These are phyloP conservation scores for Cutaneotrichosporon daszewskae DNA, from an alignment of 1,284 basidiomycete genomes.

Conservation along the genomic window DNA sequence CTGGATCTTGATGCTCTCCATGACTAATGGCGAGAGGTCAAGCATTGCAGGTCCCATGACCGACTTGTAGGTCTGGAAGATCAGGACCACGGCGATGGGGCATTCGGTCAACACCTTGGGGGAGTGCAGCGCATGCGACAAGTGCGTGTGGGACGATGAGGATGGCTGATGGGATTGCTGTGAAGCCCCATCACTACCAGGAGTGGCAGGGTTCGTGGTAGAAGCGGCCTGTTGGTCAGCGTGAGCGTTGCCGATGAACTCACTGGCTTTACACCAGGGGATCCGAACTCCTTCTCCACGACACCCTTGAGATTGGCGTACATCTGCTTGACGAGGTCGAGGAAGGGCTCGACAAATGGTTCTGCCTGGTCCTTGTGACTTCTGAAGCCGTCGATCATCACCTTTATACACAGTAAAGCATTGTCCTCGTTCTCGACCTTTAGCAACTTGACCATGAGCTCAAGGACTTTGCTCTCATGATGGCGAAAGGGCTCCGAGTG, in stretches of 20 bases:
- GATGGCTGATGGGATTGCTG: constrained; percentile 15
- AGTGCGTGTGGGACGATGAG: constrained; percentile 12
- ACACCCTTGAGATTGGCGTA: constrained; percentile 71
- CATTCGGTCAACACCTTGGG: constrained; percentile 96
- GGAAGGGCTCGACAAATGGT: constrained; percentile 72
- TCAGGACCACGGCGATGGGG: constrained; percentile 85
- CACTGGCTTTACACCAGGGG: constrained; percentile 23
- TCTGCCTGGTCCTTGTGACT: constrained; percentile 62
- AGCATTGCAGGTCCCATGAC: constrained; percentile 64
- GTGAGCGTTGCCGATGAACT: constrained; percentile 1
- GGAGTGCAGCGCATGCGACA: constrained; percentile 58
- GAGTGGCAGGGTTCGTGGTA: constrained; percentile 2
- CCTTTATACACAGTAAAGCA: constrained; percentile 84
- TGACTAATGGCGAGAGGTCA: constrained; percentile 66
- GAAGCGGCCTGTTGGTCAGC: constrained; percentile 3
- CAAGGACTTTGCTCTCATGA: constrained; percentile 66
- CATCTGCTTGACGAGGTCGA: constrained; percentile 66
- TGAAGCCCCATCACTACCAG: constrained; percentile 11
- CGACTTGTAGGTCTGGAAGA: constrained; percentile 73
- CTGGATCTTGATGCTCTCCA: constrained; percentile 67
- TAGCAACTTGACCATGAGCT: constrained; percentile 69
- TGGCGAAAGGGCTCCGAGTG: constrained; percentile 70
- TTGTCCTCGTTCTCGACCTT: constrained; percentile 96
- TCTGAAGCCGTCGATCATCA: constrained; percentile 66
- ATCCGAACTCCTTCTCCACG: constrained; percentile 66